These are phyloP conservation scores for Mallotus repandus DNA, from an alignment of 441 rosid genomes.

Conservation along the genomic window DNA sequence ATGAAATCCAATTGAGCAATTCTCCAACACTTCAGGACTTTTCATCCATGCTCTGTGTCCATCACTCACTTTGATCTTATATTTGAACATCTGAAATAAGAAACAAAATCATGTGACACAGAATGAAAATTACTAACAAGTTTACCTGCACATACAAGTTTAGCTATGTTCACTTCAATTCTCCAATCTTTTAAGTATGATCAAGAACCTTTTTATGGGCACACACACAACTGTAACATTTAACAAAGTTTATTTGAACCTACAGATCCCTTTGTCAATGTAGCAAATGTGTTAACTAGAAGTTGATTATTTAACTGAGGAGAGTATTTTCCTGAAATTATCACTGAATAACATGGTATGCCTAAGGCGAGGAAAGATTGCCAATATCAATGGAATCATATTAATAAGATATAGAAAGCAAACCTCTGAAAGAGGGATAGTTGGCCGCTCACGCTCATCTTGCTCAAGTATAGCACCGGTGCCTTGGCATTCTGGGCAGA, in stretches of 20 bases:
- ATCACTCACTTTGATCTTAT: slow-evolving; percentile 70
- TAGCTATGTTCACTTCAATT: background rate
- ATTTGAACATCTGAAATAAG: slow-evolving; percentile 64
- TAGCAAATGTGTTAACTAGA: background rate
- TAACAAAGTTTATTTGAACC: background rate
- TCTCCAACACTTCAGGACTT: slow-evolving; percentile 67
- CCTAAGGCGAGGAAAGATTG: background rate
- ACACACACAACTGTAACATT: background rate
- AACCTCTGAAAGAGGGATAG: slow-evolving; percentile 80
- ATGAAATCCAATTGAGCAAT: slow-evolving; percentile 78
- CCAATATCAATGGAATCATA: background rate
- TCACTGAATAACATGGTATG: background rate
- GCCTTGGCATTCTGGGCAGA: slow-evolving; percentile 97
- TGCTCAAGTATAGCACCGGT: slow-evolving; percentile 61
- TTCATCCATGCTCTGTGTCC: slow-evolving; percentile 88
- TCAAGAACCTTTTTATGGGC: background rate
- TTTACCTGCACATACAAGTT: background rate
- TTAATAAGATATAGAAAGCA: slow-evolving; percentile 3
- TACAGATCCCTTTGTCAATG: background rate
- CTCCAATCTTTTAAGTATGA: background rate
- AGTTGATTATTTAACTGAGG: slow-evolving; percentile 1
- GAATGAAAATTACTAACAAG: background rate
- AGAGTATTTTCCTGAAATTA: background rate
- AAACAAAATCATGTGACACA: background rate
- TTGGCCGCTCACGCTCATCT: slow-evolving; percentile 60